Conservation (phyloP, 495 filamentous ascomycete genomes). For the Daldinia vernicosa region DNA sequence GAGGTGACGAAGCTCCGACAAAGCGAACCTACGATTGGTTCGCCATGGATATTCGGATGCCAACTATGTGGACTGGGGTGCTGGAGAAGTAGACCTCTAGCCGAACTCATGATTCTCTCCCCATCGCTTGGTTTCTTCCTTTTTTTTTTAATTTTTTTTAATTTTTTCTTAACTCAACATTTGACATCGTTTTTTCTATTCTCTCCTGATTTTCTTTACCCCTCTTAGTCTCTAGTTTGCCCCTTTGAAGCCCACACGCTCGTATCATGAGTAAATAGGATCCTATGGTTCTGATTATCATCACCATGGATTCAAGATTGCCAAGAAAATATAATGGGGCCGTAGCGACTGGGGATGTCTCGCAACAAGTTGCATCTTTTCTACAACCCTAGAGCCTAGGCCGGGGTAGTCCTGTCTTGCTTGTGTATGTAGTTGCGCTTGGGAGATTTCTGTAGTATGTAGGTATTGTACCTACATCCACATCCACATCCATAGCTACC, state of each 20-base stretch:
- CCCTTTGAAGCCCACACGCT: not conserved
- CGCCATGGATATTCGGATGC: not conserved
- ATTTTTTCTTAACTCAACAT: not conserved
- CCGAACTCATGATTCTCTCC: not conserved
- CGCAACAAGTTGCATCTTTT: conserved; percentile 7
- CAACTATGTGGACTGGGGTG: not conserved
- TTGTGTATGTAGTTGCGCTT: conserved; percentile 2
- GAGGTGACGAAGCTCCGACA: not conserved
- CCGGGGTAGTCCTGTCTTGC: conserved; percentile 13
- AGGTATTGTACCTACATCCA: conserved; percentile 24
- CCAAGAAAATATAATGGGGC: conserved; percentile 24
- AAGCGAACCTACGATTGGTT: not conserved
- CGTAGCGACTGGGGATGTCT: conserved; percentile 13
- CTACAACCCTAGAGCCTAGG: conserved; percentile 3
- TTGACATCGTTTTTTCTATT: not conserved
- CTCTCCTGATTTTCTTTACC: not conserved
- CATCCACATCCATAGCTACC: not conserved
- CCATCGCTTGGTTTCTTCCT: not conserved
- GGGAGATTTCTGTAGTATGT: not conserved
- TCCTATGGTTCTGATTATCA: conserved; percentile 9
- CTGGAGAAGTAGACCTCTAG: not conserved
- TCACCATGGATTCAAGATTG: conserved; percentile 28
- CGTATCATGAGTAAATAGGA: conserved; percentile 2
- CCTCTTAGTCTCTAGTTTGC: not conserved
- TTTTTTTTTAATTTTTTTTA: not conserved